Evolutionary conservation across 2,329 filamentous ascomycete species (phyloP), one percentile per base, ranked within the genome.

Genomic region (Daldinia sp.): DNA sequence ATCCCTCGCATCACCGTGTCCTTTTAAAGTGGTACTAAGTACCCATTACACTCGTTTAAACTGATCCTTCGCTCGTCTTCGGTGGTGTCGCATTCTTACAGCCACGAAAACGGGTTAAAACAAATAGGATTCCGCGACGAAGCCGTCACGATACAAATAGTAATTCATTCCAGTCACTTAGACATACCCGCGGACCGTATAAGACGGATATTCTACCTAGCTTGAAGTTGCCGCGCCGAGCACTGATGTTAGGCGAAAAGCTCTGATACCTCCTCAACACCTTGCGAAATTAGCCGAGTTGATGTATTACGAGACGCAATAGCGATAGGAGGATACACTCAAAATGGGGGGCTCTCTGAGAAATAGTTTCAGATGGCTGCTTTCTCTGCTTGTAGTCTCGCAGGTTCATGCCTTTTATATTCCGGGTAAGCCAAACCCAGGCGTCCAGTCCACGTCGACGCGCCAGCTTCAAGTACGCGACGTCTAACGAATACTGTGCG

Each of bases 341-440:
- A 63, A 55, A 19, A 76, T 76, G 73, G 68, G 59, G 39, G 63
- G 66, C 60, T 56, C 59, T 37, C 30, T 67, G 8, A 67, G 68
- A 35, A 64, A 67, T 54, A 67, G 71, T 66, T 67, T 77, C 69
- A 75, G 77, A 70, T 83, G 80, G 73, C 74, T 88, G 32, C 66
- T 85, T 55, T 77, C 85, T 19, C 71, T 81, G 45, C 71, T 82
- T 13, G 72, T 78, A 53, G 68, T 85, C 58, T 82, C 83, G 29
- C 80, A 81, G 60, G 79, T 81, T 15, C 81, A 88, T 54, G 91
- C 90, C 34, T 96, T 96, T 77, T 96, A 96, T 76, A 90, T 96
- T 70, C 93, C 93, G 71, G 92, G 92, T 94, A 84, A 71, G 81
- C 65, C 52, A n/a, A 41, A 61, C 25, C 35, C 19, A 63, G 13